These are phyloP conservation scores for Pythium rishiriense DNA, from an alignment of 352 stramenopile genomes.

Conservation along the genomic window DNA sequence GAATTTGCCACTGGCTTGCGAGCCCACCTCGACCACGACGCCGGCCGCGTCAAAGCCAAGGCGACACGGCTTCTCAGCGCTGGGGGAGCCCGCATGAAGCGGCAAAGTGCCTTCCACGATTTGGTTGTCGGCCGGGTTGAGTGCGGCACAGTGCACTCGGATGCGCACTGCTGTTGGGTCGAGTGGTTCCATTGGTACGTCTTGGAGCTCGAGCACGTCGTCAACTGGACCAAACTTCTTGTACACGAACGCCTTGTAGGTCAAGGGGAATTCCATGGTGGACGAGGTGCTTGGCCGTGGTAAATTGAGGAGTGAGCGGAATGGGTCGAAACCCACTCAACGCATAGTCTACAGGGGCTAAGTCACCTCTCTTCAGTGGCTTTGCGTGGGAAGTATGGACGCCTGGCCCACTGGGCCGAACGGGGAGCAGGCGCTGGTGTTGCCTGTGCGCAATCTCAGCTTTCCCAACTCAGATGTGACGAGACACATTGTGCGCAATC, in stretches of 20 bases:
- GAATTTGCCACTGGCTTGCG: not conserved
- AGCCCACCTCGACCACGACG: constrained; percentile 7
- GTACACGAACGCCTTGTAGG: constrained; percentile 8
- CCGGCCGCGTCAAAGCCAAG: constrained; percentile 24
- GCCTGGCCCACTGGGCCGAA: too few species aligned
- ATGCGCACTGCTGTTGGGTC: constrained; percentile 9
- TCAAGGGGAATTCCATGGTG: not conserved
- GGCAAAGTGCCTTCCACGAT: not conserved
- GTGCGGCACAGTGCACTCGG: constrained; percentile 10
- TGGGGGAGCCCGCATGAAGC: constrained; percentile 7
- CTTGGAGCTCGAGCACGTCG: constrained; percentile 2
- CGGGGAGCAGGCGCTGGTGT: too few species aligned
- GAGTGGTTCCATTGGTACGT: constrained; percentile 1
- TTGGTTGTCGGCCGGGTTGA: constrained; percentile 19
- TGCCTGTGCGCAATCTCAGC: too few species aligned
- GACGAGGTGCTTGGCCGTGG: not conserved
- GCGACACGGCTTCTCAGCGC: constrained; percentile 10
- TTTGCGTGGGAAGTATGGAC: too few species aligned
- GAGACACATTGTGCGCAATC: too few species aligned
- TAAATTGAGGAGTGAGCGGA: too few species aligned
- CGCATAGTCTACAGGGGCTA: too few species aligned
- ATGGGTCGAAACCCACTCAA: too few species aligned
- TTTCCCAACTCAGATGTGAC: too few species aligned
- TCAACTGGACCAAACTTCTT: not conserved
- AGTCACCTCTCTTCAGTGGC: too few species aligned